Percentiles rank a stretch among this genome's conserved stretches.
Conservation (phyloP, 2,329 filamentous ascomycete genomes). For the Cladosporium sp. region DNA sequence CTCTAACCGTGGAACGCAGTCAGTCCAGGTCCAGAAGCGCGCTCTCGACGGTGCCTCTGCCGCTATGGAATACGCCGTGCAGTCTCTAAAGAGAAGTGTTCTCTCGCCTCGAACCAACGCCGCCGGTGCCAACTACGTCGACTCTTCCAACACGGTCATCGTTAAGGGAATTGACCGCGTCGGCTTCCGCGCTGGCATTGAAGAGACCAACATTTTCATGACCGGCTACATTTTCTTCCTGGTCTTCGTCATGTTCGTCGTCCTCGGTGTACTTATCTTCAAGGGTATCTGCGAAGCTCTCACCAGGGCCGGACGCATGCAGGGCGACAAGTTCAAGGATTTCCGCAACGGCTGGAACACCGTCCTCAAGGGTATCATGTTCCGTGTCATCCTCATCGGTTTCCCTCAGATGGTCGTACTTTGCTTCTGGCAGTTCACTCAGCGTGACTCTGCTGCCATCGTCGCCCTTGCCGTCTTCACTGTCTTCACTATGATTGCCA, state of each 20-base stretch:
- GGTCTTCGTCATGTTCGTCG: slow-evolving; percentile 72
- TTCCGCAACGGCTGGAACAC: slow-evolving; percentile 94
- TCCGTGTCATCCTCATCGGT: slow-evolving; percentile 82
- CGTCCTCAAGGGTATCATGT: slow-evolving; percentile 88
- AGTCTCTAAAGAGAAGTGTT: slow-evolving; percentile 38
- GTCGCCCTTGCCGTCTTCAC: slow-evolving; percentile 86
- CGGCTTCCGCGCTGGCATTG: slow-evolving; percentile 78
- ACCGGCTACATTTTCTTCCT: slow-evolving; percentile 88
- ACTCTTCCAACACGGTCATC: slow-evolving; percentile 39
- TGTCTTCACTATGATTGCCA: slow-evolving; percentile 72
- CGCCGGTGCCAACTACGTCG: slow-evolving; percentile 24
- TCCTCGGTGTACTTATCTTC: slow-evolving; percentile 69
- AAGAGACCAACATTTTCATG: slow-evolving; percentile 88
- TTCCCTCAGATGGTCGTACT: slow-evolving; percentile 89
- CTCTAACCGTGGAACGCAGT: slow-evolving; percentile 67
- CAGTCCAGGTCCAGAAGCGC: slow-evolving; percentile 77
- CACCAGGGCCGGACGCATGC: slow-evolving; percentile 72
- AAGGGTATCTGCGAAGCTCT: slow-evolving; percentile 76
- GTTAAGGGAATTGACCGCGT: slow-evolving; percentile 86
- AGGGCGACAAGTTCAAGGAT: slow-evolving; percentile 80
- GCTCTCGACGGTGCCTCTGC: slow-evolving; percentile 43
- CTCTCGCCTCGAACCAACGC: slow-evolving; percentile 32
- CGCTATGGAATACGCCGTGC: slow-evolving; percentile 52
- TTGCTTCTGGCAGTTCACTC: slow-evolving; percentile 89
- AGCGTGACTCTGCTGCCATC: slow-evolving; percentile 77